Conservation (phyloP, 2,329 filamentous ascomycete species). For the Pseudogymnoascus sp. region DNA sequence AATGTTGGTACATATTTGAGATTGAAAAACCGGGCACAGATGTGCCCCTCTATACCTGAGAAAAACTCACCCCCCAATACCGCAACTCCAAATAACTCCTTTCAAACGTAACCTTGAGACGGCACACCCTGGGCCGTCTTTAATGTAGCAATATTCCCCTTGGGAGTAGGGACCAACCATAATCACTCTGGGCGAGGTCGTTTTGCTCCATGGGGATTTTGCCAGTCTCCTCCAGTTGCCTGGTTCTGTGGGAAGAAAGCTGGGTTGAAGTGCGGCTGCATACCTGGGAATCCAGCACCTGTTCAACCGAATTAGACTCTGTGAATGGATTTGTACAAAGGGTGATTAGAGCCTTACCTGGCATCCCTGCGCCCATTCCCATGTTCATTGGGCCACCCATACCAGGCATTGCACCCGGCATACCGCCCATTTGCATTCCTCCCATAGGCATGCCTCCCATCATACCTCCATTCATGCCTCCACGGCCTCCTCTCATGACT, state of each 20-base stretch:
- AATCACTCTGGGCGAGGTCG: conserved; percentile 60
- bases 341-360: conserved; percentile 37
- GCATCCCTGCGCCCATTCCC: conserved; percentile 49
- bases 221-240: conserved; percentile 48
- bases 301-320: conserved; percentile 15
- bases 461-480: conserved; percentile 40
- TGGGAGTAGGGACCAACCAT: neutral
- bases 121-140: neutral
- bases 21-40: neutral
- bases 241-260: conserved; percentile 58
- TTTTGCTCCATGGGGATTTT: conserved; percentile 78
- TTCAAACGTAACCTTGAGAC: conserved; percentile 15
- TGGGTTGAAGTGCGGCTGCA: conserved; percentile 64
- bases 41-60: neutral
- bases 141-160: neutral
- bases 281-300: conserved; percentile 55
- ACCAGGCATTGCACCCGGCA: conserved; percentile 38
- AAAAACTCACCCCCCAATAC: conserved; percentile 10
- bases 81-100: conserved; percentile 19
- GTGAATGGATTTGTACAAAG: conserved; percentile 14
- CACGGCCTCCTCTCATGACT: conserved; percentile 51
- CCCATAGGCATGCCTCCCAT: conserved; percentile 47
- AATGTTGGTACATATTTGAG: conserved; percentile 1
- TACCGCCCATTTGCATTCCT: conserved; percentile 40
- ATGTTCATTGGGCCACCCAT: conserved; percentile 40